Evolutionary conservation across 1,284 basidiomycete species (phyloP), one percentile per base, ranked within the genome.

Genomic region (Ganoderma boninense): DNA sequence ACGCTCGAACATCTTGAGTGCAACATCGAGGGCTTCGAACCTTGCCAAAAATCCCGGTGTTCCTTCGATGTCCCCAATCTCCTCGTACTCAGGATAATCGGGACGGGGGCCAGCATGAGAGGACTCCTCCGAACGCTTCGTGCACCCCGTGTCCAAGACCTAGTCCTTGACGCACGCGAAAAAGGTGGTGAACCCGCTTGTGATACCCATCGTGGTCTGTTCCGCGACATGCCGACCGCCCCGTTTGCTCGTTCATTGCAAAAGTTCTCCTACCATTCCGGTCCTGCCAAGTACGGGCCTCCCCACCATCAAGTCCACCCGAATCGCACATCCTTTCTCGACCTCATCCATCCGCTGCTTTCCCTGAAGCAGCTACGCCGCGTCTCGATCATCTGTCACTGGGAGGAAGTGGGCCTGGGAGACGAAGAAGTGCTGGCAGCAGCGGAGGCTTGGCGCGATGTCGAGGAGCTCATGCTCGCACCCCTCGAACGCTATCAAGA

Each of bases 401-500:
- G 57, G 57, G 38, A 40, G 35, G 35, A 60, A 18, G 40, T 29
- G 11, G 38, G 18, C 20, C n/a, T 60, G 35, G n/a, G 1, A 10
- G 57, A 60, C 38, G 35, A 38, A 3, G 38, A 38, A 6, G 38
- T 60, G 35, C 20, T 40, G 16, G 35, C 38, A 0, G 40, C 40
- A 11, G 57, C 35, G 1, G 57, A 60, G n/a, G 57, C 57, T 2
- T 60, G 57, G 57, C 57, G 3, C 20, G 57, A 20, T 13, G 18
- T 60, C 35, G 35, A 60, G 10, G 38, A 60, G 35, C 18, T 60
- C 57, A 60, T 60, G 57, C 57, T 60, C 20, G 38, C 29, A 13
- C 8, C 23, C 38, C 57, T 32, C 7, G 57, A 60, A 40, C 11
- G n/a, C 4, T 38, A n/a, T n/a, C 38, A 20, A 20, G 57, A 60